phyloP scores from a whole-genome alignment of 768 basidiomycete genomes.

The Leucogyrophana mollusca region DNA sequence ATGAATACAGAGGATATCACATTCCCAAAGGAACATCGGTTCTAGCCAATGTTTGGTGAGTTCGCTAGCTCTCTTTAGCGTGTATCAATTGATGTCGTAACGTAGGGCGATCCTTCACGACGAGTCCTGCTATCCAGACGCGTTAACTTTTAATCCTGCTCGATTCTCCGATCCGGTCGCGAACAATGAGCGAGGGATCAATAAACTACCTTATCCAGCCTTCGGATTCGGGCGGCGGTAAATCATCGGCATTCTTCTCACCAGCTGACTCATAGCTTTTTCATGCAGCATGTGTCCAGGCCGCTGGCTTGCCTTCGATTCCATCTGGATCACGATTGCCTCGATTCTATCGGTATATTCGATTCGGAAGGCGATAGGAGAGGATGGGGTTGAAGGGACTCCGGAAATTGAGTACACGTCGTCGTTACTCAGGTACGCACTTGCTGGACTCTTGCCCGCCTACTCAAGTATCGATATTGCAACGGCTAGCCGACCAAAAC shows the following conservation, averaged over 20 bases:
- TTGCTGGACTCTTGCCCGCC: constrained; percentile 1
- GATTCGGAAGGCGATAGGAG: constrained; percentile 33
- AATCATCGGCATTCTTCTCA: constrained; percentile 2
- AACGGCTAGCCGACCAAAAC: constrained; percentile 37
- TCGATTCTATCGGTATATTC: constrained; percentile 38
- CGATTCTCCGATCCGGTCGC: constrained; percentile 29
- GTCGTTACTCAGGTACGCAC: constrained; percentile 32
- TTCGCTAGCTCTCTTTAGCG: constrained; percentile 8
- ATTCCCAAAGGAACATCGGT: constrained; percentile 47
- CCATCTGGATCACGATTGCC: constrained; percentile 42
- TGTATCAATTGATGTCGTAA: constrained; percentile 13
- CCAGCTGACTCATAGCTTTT: neutral
- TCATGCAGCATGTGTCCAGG: constrained; percentile 42
- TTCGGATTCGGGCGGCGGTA: constrained; percentile 44
- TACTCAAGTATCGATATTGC: neutral
- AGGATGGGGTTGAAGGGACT: constrained; percentile 32
- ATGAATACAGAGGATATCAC: constrained; percentile 41
- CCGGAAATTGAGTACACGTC: constrained; percentile 35
- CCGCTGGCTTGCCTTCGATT: constrained; percentile 40
- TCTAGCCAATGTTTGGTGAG: constrained; percentile 47
- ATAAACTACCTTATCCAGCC: constrained; percentile 33
- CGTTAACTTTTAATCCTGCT: constrained; percentile 37
- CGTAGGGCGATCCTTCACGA: constrained; percentile 44
- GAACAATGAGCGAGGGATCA: constrained; percentile 29
- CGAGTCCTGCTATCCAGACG: constrained; percentile 35